Conservation (phyloP, 768 basidiomycete species). For the Gelatoporia subvermispora region DNA sequence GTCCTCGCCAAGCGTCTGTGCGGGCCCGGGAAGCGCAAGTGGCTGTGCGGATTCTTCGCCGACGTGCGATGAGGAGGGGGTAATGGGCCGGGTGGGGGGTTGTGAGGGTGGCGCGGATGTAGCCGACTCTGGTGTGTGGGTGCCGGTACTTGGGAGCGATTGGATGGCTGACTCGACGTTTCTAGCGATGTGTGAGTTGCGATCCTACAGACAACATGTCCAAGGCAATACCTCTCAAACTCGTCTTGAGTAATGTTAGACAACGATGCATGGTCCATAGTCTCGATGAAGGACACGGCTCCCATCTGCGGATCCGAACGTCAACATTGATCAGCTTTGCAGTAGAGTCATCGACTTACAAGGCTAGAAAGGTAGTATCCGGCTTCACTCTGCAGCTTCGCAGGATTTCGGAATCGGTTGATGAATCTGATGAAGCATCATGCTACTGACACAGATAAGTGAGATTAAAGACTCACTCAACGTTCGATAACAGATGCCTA, state of each 20-base stretch:
- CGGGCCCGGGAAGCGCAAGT: constrained; percentile 55
- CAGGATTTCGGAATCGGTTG: constrained; percentile 86
- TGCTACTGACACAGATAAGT: not conserved
- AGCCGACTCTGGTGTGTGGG: constrained; percentile 26
- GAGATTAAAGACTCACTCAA: constrained; percentile 59
- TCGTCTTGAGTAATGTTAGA: constrained; percentile 93
- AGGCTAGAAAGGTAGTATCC: constrained; percentile 97
- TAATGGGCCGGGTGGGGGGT: constrained; percentile 16
- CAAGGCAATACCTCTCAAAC: constrained; percentile 76
- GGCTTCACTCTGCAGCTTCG: constrained; percentile 88
- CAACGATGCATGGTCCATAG: constrained; percentile 92
- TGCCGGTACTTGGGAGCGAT: constrained; percentile 35
- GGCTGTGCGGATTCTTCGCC: constrained; percentile 90
- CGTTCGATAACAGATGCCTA: constrained; percentile 86
- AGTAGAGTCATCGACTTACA: too few species aligned
- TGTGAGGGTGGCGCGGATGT: constrained; percentile 28
- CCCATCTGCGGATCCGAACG: constrained; percentile 88
- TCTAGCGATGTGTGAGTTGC: constrained; percentile 18
- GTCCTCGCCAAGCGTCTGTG: constrained; percentile 53
- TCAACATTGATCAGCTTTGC: too few species aligned
- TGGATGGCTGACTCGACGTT: constrained; percentile 62
- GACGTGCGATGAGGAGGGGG: constrained; percentile 39
- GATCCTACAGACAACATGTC: too few species aligned
- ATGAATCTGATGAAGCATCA: constrained; percentile 64
- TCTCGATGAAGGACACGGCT: constrained; percentile 95